These are phyloP conservation scores for Sporothrix schenckii DNA, from an alignment of 2,329 filamentous ascomycete genomes.

Conservation along the genomic window DNA sequence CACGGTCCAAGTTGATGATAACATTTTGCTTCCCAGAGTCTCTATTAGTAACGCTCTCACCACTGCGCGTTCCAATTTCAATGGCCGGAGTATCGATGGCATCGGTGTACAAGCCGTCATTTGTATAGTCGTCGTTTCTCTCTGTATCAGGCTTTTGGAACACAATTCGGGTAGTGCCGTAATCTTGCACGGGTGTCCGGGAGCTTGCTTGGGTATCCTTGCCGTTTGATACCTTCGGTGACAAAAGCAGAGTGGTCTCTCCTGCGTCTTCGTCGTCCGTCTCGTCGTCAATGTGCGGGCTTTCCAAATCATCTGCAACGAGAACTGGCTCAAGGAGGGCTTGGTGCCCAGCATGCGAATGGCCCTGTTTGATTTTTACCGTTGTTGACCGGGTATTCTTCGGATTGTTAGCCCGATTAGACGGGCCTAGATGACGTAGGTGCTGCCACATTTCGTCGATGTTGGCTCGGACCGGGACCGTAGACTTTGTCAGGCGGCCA, in stretches of 20 bases:
- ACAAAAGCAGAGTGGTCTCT: slow-evolving; percentile 50
- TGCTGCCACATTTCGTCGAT: slow-evolving; percentile 65
- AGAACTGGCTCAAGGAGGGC: background rate
- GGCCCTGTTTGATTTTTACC: slow-evolving; percentile 64
- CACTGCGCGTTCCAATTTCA: background rate
- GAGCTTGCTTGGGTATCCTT: no score
- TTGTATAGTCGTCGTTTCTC: background rate
- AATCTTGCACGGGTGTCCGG: background rate
- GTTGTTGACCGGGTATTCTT: slow-evolving; percentile 63
- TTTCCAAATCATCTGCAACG: background rate
- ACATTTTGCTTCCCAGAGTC: background rate
- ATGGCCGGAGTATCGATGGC: background rate
- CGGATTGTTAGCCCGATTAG: slow-evolving; percentile 67
- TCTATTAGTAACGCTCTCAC: background rate
- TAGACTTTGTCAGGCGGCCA: slow-evolving; percentile 52
- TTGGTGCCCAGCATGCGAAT: slow-evolving; percentile 24
- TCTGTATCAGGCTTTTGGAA: background rate
- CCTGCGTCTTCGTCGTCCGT: slow-evolving; percentile 40
- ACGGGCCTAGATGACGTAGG: slow-evolving; percentile 66
- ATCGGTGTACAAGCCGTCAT: background rate
- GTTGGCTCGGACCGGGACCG: slow-evolving; percentile 62
- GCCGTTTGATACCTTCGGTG: slow-evolving; percentile 43
- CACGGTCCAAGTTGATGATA: background rate
- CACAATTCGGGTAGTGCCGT: background rate
- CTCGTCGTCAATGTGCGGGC: background rate